Percentiles rank a stretch among this genome's conserved stretches.
These are phyloP conservation scores for Fusarium sp. DNA, from an alignment of 2,329 filamentous ascomycete species.

Conservation along the genomic window DNA sequence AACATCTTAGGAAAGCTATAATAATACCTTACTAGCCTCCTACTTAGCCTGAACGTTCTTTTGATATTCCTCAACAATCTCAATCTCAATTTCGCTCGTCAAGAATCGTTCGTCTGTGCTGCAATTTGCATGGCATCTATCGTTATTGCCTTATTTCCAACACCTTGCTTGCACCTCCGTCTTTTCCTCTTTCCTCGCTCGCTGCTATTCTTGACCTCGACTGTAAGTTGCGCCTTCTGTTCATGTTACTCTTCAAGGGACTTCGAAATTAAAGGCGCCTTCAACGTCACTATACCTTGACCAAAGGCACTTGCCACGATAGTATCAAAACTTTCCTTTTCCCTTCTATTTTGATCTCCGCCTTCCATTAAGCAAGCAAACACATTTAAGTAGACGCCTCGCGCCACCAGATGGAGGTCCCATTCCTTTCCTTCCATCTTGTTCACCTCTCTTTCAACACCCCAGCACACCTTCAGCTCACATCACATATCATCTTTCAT, in stretches of 20 bases:
- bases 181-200: not conserved
- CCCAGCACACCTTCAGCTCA: slow-evolving; percentile 1
- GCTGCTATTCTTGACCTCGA: not conserved
- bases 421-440: not conserved
- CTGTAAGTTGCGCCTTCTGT: slow-evolving; percentile 6
- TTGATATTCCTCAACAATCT: not conserved
- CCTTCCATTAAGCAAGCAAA: slow-evolving; percentile 19
- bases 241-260: not conserved
- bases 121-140: not conserved
- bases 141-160: not conserved
- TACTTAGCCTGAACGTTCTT: slow-evolving; percentile 7
- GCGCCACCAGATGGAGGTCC: not conserved
- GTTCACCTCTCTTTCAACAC: slow-evolving; percentile 2
- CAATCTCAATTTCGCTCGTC: not conserved
- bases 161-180: not conserved
- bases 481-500: slow-evolving; percentile 16
- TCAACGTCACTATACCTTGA: slow-evolving; percentile 19
- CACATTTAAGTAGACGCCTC: slow-evolving; percentile 27
- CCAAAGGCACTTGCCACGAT: slow-evolving; percentile 4
- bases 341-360: not conserved
- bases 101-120: slow-evolving; percentile 11
- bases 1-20: slow-evolving; percentile 8
- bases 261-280: slow-evolving; percentile 6
- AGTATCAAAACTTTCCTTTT: slow-evolving; percentile 7
- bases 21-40: slow-evolving; percentile 8